Conservation (phyloP, 2,329 filamentous ascomycete genomes). For the Alternaria sp. region DNA sequence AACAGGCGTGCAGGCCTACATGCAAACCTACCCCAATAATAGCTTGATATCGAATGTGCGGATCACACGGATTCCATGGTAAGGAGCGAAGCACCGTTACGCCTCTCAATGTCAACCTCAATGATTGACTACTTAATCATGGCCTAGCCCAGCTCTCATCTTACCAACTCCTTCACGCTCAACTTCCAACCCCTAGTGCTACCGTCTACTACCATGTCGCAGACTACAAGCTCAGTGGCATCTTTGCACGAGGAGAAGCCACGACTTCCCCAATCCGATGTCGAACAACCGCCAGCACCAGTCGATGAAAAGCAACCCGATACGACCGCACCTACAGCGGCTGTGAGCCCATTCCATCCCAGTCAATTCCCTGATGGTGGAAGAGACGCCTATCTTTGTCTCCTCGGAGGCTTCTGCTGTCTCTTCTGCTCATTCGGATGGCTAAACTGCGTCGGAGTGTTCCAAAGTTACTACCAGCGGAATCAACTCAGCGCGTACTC, state of each 20-base stretch:
- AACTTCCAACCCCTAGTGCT: neutral
- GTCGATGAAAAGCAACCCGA: conserved; percentile 18
- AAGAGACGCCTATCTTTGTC: conserved; percentile 42
- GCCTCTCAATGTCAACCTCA: neutral
- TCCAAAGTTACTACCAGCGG: conserved; percentile 55
- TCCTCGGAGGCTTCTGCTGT: conserved; percentile 36
- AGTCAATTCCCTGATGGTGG: conserved; percentile 49
- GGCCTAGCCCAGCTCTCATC: neutral
- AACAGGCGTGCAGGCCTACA: neutral
- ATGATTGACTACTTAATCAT: neutral
- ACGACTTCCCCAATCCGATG: conserved; percentile 6
- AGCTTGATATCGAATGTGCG: neutral
- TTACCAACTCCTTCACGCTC: neutral
- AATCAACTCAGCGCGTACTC: conserved; percentile 51
- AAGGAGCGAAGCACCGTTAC: neutral
- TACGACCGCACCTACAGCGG: neutral
- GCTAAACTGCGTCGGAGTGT: conserved; percentile 55
- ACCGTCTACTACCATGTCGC: conserved; percentile 13
- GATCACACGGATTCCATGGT: neutral
- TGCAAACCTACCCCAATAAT: neutral
- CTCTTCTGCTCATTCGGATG: conserved; percentile 50
- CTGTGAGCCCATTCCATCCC: conserved; percentile 35
- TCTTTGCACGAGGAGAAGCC: conserved; percentile 27
- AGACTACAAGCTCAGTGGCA: conserved; percentile 13
- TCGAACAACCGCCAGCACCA: conserved; percentile 21